Evolutionary conservation across 2,329 filamentous ascomycete genomes (phyloP), one percentile per base, ranked within the genome.

Genomic region (Penicillium sp.): DNA sequence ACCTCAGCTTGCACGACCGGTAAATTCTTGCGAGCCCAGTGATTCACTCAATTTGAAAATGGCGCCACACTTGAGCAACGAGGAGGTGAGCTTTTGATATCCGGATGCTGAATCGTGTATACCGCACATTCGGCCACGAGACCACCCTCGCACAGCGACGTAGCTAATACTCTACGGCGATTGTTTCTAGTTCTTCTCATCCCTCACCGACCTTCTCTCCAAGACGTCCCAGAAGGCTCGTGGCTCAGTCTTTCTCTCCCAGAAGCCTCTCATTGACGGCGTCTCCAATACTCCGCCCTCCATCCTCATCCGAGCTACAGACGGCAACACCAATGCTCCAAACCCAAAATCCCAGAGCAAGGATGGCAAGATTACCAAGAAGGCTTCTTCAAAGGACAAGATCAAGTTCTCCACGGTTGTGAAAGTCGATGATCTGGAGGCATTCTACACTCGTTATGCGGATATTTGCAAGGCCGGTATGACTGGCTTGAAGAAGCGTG

Each of bases 401-500:
- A 78, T 91, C 67, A 96, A 93, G 76, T 74, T 97, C 28, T 92
- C 91, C 2, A 98, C 95, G 0, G 78, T 97, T 0, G 93, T 98
- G 0, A 84, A 89, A 58, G 86, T 90, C 0, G 86, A 89, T 60
- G 86, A 89, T 5, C 76, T 98, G 11, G 93, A 96, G 57, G 81
- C 76, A 0, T 99, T 99, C 73, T 99, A 93, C 76, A 80, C 82
- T 33, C 84, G 86, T 55, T 99, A 98, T 80, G 93, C 93, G 25
- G 95, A 98, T 68, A 84, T 93, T 3, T 97, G 93, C 79, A 97
- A 96, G 81, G 81, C 84, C 0, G 92, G 93, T 6, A 97, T 98
- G 93, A 84, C 85, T 52, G 88, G 89, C 7, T 75, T 99, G 79
- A 98, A 97, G 86, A 97, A 96, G 74, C 85, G 95, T 68, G 94